A percentile compares a stretch with the other conserved stretches of the same genome.
Conservation (phyloP, 768 basidiomycete species). For the Mrakia gelida region DNA sequence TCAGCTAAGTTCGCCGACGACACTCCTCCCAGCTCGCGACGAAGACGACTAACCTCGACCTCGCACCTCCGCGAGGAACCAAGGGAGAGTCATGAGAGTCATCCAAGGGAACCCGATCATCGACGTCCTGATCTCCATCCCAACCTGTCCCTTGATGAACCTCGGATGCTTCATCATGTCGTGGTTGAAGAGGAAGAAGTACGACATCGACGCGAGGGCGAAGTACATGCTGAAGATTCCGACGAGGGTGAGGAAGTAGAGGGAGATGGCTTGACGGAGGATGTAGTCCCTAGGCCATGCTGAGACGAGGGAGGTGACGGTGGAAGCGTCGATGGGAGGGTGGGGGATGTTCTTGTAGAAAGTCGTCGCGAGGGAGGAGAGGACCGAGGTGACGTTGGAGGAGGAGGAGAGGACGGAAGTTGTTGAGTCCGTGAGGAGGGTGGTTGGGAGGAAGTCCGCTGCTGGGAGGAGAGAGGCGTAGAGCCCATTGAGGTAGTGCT, state of each 20-base stretch:
- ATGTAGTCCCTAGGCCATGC: slow-evolving; percentile 79
- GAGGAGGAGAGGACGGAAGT: slow-evolving; percentile 7
- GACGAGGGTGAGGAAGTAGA: slow-evolving; percentile 60
- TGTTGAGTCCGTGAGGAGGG: slow-evolving; percentile 20
- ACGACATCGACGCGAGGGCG: slow-evolving; percentile 77
- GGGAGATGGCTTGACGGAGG: slow-evolving; percentile 18
- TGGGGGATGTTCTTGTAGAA: slow-evolving; percentile 39
- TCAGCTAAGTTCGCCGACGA: no score
- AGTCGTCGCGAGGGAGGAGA: slow-evolving; percentile 40
- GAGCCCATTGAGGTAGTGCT: slow-evolving; percentile 65
- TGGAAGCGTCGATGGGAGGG: slow-evolving; percentile 32
- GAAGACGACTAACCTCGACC: slow-evolving; percentile 66
- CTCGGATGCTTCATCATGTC: slow-evolving; percentile 80
- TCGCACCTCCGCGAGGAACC: slow-evolving; percentile 87
- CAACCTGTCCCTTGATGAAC: slow-evolving; percentile 78
- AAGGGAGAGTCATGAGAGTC: slow-evolving; percentile 78
- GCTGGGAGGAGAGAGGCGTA: slow-evolving; percentile 70
- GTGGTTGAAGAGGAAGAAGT: slow-evolving; percentile 82
- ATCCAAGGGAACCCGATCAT: slow-evolving; percentile 76
- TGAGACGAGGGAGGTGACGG: slow-evolving; percentile 14
- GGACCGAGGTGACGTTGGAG: slow-evolving; percentile 41
- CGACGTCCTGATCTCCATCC: slow-evolving; percentile 68
- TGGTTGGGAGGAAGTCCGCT: slow-evolving; percentile 42
- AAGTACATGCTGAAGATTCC: slow-evolving; percentile 87
- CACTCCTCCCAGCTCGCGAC: no score